Percentiles rank a stretch among this genome's conserved stretches.
These are phyloP conservation scores for Skeletonema costatum DNA, from an alignment of 108 stramenopile species.

Conservation along the genomic window DNA sequence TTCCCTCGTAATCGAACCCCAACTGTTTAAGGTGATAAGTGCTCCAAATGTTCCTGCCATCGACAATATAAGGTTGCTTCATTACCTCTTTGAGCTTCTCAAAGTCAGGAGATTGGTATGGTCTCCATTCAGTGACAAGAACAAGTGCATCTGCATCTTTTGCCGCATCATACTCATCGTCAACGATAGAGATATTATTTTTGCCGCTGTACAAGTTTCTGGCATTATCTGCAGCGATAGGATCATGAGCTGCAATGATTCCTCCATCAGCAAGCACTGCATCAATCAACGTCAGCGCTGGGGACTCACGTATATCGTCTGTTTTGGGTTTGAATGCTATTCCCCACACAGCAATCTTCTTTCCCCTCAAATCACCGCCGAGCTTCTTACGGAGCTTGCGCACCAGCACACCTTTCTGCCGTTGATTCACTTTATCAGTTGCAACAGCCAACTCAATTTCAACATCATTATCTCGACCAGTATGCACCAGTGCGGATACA, in stretches of 20 bases:
- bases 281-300: constrained; percentile 13
- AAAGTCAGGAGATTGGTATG: constrained; percentile 16
- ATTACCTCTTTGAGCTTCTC: constrained; percentile 8
- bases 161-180: constrained; percentile 18
- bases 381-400: constrained; percentile 15
- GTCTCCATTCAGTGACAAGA: constrained; percentile 16
- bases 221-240: constrained; percentile 15
- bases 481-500: constrained; percentile 5
- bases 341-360: constrained; percentile 6
- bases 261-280: constrained; percentile 15
- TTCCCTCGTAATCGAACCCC: constrained; percentile 16
- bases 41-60: constrained; percentile 13
- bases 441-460: constrained; percentile 17
- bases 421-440: constrained; percentile 19
- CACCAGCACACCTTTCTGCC: constrained; percentile 13
- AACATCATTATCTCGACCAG: constrained; percentile 10
- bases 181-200: not conserved
- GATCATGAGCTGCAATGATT: not conserved
- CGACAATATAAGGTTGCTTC: not conserved
- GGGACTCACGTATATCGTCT: constrained; percentile 17
- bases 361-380: constrained; percentile 11
- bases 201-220: constrained; percentile 7
- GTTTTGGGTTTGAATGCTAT: constrained; percentile 20
- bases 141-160: constrained; percentile 16
- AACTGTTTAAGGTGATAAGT: constrained; percentile 10